These are phyloP conservation scores for Penicillium antarcticum DNA, from an alignment of 495 filamentous ascomycete genomes.

Conservation along the genomic window DNA sequence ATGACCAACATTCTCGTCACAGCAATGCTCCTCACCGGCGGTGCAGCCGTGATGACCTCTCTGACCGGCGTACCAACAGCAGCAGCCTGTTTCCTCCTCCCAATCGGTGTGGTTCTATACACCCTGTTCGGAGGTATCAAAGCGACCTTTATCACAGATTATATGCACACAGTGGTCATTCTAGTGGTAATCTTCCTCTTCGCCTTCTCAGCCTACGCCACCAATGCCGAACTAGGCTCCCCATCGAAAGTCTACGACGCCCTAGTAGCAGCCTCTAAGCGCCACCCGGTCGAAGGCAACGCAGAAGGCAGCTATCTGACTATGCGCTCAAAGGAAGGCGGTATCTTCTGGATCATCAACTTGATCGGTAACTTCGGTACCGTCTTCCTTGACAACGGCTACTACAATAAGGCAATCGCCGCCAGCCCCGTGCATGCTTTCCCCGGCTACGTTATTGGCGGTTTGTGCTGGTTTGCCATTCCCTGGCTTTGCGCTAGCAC, in stretches of 20 bases:
- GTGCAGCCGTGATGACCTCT: constrained; percentile 79
- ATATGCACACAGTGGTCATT: constrained; percentile 83
- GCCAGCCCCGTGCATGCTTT: constrained; percentile 84
- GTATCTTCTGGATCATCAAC: constrained; percentile 97
- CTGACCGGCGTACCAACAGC: constrained; percentile 84
- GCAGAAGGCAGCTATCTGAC: constrained; percentile 83
- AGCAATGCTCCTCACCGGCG: constrained; percentile 90
- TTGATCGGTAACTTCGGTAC: constrained; percentile 67
- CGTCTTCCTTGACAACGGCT: constrained; percentile 76
- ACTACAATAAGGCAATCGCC: constrained; percentile 97
- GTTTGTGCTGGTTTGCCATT: constrained; percentile 92
- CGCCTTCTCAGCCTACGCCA: constrained; percentile 80
- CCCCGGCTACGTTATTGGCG: constrained; percentile 89
- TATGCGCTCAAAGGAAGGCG: constrained; percentile 83
- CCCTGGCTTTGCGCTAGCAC: constrained; percentile 92
- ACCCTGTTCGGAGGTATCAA: constrained; percentile 80
- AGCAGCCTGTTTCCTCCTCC: constrained; percentile 88
- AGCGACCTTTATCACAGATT: constrained; percentile 72
- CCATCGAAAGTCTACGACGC: constrained; percentile 80
- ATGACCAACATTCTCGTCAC: constrained; percentile 85
- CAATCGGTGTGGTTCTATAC: constrained; percentile 79
- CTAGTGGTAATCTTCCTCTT: constrained; percentile 90
- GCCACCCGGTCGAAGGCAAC: constrained; percentile 82
- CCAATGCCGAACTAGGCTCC: constrained; percentile 71
- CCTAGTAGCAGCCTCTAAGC: constrained; percentile 63